Evolutionary conservation across 306 rosid species (phyloP).

Genomic region (Rosa multiflora): DNA sequence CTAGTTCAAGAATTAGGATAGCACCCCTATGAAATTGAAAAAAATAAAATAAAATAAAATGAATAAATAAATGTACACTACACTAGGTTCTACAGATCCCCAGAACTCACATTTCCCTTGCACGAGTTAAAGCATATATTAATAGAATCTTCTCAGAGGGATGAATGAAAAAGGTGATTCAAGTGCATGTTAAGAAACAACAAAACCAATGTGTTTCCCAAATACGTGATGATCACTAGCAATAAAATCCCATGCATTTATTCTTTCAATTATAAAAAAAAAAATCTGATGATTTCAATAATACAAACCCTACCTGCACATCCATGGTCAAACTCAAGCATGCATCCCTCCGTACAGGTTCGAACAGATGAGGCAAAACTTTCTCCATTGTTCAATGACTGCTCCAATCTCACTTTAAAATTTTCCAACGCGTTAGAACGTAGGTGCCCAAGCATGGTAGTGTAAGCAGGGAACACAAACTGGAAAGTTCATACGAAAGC

Average conservation of each 20-base stretch:
- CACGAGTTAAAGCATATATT: neutral
- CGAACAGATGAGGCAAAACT: conserved; percentile 64
- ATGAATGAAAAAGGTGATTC: neutral
- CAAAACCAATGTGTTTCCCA: neutral
- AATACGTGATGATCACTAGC: neutral
- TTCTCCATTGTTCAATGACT: conserved; percentile 68
- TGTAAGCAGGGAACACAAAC: conserved; percentile 68
- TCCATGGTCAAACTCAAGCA: conserved; percentile 63
- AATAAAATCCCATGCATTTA: conserved; percentile 8
- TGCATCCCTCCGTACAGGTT: conserved; percentile 36
- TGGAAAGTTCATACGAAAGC: conserved; percentile 37
- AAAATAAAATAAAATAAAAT: too few relatives aligned
- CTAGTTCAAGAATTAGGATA: neutral
- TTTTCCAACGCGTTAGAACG: conserved; percentile 51
- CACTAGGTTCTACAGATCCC: neutral
- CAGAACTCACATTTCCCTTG: neutral
- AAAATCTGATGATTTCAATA: neutral
- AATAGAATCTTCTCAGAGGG: neutral
- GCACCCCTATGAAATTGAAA: neutral
- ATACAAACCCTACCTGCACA: conserved; percentile 56
- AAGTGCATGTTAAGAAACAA: neutral
- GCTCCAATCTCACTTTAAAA: conserved; percentile 64
- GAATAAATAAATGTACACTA: neutral
- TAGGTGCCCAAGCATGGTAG: conserved; percentile 65
- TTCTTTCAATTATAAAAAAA: neutral